Conservation (phyloP, 768 basidiomycete genomes). For the Stropharia rugosoannulata region DNA sequence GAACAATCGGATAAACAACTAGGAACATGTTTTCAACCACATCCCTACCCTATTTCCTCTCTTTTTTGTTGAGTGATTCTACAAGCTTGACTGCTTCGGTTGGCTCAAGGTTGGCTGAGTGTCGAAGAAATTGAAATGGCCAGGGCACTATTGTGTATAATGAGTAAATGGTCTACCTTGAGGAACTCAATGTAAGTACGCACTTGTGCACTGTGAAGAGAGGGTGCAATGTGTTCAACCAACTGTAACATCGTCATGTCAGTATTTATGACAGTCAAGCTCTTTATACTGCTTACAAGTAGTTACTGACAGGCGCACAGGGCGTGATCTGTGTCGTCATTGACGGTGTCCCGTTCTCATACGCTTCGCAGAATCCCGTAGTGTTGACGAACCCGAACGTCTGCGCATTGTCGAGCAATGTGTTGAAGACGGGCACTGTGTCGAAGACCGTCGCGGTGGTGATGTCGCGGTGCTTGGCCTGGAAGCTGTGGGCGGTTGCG, state of each 20-base stretch:
- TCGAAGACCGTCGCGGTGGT: conserved; percentile 51
- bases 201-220: conserved; percentile 64
- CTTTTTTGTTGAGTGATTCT: too few species aligned
- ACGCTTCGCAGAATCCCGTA: conserved; percentile 59
- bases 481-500: conserved; percentile 37
- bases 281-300: conserved; percentile 48
- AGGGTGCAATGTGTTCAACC: conserved; percentile 62
- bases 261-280: neutral
- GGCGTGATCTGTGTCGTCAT: conserved; percentile 52
- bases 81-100: too few species aligned
- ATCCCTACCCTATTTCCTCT: too few species aligned
- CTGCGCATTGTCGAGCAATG: conserved; percentile 48
- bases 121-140: conserved; percentile 50
- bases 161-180: neutral
- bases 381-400: conserved; percentile 57
- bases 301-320: conserved; percentile 63
- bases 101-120: conserved; percentile 1
- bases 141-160: conserved; percentile 35
- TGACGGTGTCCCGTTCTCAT: conserved; percentile 55
- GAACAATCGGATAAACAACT: too few species aligned
- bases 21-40: too few species aligned
- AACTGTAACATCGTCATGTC: conserved; percentile 31
- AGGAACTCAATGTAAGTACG: conserved; percentile 15
- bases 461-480: conserved; percentile 38
- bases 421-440: conserved; percentile 58